Percentiles rank a stretch among this genome's conserved stretches.
Evolutionary conservation across 176 grass and related monocot genomes (phyloP).

Genomic region (Phragmites australis): DNA sequence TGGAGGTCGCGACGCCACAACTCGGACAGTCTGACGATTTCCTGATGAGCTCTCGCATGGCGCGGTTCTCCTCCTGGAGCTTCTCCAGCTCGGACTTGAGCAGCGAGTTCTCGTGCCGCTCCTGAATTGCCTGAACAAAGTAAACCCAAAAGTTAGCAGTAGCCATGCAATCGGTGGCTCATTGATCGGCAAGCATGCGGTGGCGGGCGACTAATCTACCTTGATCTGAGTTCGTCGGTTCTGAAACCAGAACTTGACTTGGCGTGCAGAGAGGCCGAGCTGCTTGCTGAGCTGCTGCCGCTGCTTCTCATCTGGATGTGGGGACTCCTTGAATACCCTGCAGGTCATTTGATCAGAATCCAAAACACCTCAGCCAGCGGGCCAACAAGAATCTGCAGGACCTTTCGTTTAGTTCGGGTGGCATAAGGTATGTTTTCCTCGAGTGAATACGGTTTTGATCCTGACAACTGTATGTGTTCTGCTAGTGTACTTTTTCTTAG

Average conservation of each 20-base stretch:
- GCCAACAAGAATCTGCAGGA: neutral
- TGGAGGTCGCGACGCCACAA: slow-evolving; percentile 48
- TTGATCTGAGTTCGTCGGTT: slow-evolving; percentile 89
- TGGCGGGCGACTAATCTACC: slow-evolving; percentile 28
- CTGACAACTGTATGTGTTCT: too few relatives aligned
- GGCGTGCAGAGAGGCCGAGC: slow-evolving; percentile 66
- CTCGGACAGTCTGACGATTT: slow-evolving; percentile 51
- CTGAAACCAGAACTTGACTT: slow-evolving; percentile 99
- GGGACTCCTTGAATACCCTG: slow-evolving; percentile 82
- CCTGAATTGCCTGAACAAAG: slow-evolving; percentile 62
- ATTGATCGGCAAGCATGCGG: neutral
- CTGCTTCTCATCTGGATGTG: slow-evolving; percentile 90
- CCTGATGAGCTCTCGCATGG: slow-evolving; percentile 55
- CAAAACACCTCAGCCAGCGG: neutral
- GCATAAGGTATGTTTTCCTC: too few relatives aligned
- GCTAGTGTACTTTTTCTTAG: too few relatives aligned
- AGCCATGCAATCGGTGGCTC: neutral
- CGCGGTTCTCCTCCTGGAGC: slow-evolving; percentile 65
- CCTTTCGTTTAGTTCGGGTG: neutral
- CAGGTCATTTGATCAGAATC: neutral
- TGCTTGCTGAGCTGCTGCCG: slow-evolving; percentile 71
- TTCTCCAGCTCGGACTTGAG: slow-evolving; percentile 85
- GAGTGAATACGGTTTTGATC: too few relatives aligned
- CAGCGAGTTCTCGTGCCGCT: slow-evolving; percentile 83
- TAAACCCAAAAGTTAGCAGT: neutral